These are phyloP conservation scores for Draba incana DNA, from an alignment of 345 rosid species.

Conservation along the genomic window DNA sequence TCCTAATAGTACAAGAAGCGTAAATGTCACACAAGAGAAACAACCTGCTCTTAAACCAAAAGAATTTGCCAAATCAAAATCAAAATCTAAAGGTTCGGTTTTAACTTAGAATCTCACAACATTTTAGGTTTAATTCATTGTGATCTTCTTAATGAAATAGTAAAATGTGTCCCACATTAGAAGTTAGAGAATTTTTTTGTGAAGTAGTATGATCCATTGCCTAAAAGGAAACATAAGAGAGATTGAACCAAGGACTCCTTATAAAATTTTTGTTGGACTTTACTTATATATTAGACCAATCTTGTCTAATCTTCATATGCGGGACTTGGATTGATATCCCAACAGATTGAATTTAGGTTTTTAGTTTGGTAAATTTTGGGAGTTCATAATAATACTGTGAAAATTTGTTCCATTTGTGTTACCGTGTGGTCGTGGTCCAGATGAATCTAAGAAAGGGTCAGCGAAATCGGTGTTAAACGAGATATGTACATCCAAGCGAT, in stretches of 20 bases:
- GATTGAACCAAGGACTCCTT: no score
- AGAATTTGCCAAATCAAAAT: neutral
- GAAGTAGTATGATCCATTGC: no score
- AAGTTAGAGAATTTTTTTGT: no score
- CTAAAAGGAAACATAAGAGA: neutral
- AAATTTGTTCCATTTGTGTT: neutral
- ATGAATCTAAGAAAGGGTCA: slow-evolving; percentile 37
- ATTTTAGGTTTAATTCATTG: neutral
- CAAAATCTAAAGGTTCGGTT: slow-evolving; percentile 22
- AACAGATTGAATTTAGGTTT: slow-evolving; percentile 2
- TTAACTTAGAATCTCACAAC: neutral
- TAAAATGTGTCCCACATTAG: no score
- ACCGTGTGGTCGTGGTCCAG: slow-evolving; percentile 24
- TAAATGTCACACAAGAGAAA: neutral
- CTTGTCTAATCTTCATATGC: no score
- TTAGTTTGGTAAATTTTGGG: neutral
- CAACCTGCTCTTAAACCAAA: neutral
- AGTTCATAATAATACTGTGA: neutral
- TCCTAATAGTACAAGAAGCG: slow-evolving; percentile 40
- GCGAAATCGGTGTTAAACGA: slow-evolving; percentile 52
- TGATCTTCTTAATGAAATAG: neutral
- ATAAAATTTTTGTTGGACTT: no score
- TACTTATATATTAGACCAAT: no score
- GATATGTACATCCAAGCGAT: slow-evolving; percentile 48
- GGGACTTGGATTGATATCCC: no score